Evolutionary conservation across 164 flowering plant species (phyloP).

Genomic region (Chloranthus sessilifolius): DNA sequence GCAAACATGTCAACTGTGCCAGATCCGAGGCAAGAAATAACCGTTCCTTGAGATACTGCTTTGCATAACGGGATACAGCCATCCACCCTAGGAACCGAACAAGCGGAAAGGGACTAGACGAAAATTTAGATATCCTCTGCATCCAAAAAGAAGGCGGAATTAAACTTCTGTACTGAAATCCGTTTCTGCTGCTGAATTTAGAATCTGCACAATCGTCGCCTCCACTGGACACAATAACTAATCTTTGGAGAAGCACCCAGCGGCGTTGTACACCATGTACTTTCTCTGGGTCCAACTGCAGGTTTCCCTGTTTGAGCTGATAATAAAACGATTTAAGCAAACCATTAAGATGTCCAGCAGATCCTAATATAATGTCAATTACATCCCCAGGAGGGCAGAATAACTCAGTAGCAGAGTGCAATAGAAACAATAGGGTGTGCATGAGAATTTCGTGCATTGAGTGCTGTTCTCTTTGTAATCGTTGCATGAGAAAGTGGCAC

Average conservation of each 20-base stretch:
- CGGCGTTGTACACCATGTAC: slow-evolving; percentile 58
- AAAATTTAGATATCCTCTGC: slow-evolving; percentile 55
- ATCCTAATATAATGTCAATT: slow-evolving; percentile 57
- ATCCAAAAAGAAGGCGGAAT: slow-evolving; percentile 78
- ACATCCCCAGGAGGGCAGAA: slow-evolving; percentile 65
- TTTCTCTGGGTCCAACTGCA: slow-evolving; percentile 42
- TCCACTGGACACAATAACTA: slow-evolving; percentile 73
- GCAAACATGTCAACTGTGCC: slow-evolving; percentile 45
- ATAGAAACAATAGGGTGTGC: slow-evolving; percentile 13
- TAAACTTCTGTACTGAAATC: slow-evolving; percentile 43
- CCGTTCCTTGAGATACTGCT: slow-evolving; percentile 51
- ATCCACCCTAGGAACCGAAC: slow-evolving; percentile 91
- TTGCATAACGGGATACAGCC: slow-evolving; percentile 82
- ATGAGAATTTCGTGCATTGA: slow-evolving; percentile 64
- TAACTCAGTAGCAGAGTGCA: slow-evolving; percentile 53
- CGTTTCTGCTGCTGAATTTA: slow-evolving; percentile 21
- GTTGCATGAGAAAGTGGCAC: slow-evolving; percentile 57
- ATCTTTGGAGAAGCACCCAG: slow-evolving; percentile 75
- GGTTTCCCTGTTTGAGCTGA: slow-evolving; percentile 52
- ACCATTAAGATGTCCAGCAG: slow-evolving; percentile 62
- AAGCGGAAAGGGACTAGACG: slow-evolving; percentile 49
- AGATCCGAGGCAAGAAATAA: slow-evolving; percentile 63
- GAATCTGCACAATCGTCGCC: slow-evolving; percentile 34
- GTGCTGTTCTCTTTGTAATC: slow-evolving; percentile 49
- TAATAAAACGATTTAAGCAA: slow-evolving; percentile 45